Base-by-base conservation (phyloP, 148 eudicot genomes). In the Nepenthes gracilis region DNA sequence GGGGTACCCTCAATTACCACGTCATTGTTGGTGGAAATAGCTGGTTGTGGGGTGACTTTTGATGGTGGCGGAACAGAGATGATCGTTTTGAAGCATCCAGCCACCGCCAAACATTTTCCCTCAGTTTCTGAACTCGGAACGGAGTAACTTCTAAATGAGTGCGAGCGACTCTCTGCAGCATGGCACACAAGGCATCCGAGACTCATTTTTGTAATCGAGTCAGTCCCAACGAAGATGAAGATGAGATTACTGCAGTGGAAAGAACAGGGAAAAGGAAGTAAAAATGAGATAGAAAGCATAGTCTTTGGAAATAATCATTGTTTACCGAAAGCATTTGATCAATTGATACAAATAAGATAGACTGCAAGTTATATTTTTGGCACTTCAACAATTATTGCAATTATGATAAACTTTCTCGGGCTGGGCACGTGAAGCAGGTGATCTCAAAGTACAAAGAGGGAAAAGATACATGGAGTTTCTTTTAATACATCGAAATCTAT, bases 101-200 rank as follows among this genome's bases (percentile, higher is more conserved):
- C 81, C 43, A 90, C 77, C 5, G 80, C 74, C 3, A 89, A 75
- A 60, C 97, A 90, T 76, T 88, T 81, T 40, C 91, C 91, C 62
- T 85, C 95, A 11, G 74, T 87, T 67, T 90, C 95, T 11, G 95
- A 85, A 68, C 97, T 90, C 12, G 95, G 87, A 33, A 81, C 78
- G 0, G 97, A 90, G 81, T 85, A 87, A 63, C 97, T 90, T 75
- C 97, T 72, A 61, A 85, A 84, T 47, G 97, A 90, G 63, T 75
- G 85, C 35, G 97, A 87, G 1, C 95, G 97, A 61, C 97, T 90
- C 66, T 86, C 88, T 51, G 86, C 95, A 13, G 86, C 69, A 57
- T 83, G 97, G 84, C 95, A 87, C 50, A 81, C 92, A 33, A 90
- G 83, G 63, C 97, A 90, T 60, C 91, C 91, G 65, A 86, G 80